A percentile compares a stretch with the other conserved stretches of the same genome.
phyloP scores from a whole-genome alignment of 139 green algal genomes.

The Nannochloris sp. region DNA sequence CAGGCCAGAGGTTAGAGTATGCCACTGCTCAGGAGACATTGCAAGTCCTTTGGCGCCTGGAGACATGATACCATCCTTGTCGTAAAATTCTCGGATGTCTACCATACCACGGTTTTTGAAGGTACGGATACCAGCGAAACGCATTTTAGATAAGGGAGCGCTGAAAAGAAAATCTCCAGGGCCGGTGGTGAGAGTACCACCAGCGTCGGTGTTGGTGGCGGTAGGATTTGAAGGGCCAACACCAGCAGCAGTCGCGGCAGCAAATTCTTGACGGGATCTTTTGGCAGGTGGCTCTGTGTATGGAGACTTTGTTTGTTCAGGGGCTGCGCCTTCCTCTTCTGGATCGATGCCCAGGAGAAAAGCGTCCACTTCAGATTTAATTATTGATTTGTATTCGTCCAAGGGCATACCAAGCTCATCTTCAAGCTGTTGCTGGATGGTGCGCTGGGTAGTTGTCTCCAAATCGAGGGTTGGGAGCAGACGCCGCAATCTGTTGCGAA shows the following conservation, averaged over 20 bases:
- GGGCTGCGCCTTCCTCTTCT: neutral
- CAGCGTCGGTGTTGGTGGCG: too few relatives aligned
- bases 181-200: too few relatives aligned
- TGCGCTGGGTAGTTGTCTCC: constrained; percentile 12
- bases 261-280: neutral
- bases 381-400: constrained; percentile 12
- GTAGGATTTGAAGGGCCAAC: neutral
- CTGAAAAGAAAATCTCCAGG: neutral
- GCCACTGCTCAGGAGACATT: constrained; percentile 26
- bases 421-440: constrained; percentile 15
- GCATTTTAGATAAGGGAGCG: constrained; percentile 6
- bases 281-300: neutral
- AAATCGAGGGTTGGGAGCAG: constrained; percentile 10
- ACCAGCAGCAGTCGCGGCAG: too few relatives aligned
- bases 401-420: constrained; percentile 7
- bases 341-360: constrained; percentile 9
- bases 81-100: constrained; percentile 49
- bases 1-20: neutral
- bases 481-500: neutral
- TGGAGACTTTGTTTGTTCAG: too few relatives aligned
- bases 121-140: constrained; percentile 21
- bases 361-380: constrained; percentile 24
- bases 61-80: constrained; percentile 32
- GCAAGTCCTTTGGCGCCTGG: constrained; percentile 41
- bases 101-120: constrained; percentile 23